These are phyloP conservation scores for Cyamopsis tetragonoloba DNA, from an alignment of 306 rosid species.

Conservation along the genomic window DNA sequence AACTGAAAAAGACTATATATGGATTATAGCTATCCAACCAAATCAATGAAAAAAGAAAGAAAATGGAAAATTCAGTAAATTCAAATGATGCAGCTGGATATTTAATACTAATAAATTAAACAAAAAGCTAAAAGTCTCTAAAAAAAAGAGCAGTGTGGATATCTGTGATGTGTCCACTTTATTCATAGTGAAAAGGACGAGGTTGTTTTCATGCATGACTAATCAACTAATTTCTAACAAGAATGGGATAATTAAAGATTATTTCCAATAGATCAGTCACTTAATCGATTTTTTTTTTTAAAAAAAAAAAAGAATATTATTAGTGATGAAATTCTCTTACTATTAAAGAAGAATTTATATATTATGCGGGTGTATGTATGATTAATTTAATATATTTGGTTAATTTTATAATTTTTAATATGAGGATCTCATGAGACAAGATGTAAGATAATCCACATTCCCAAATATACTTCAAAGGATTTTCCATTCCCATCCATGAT, in stretches of 20 bases:
- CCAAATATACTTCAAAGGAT: too few species aligned
- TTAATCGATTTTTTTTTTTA: neutral
- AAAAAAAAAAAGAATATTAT: neutral
- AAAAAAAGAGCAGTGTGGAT: constrained; percentile 12
- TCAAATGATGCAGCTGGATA: neutral
- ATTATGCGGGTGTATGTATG: too few species aligned
- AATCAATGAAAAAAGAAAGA: neutral
- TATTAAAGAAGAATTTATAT: too few species aligned
- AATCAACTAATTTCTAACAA: neutral
- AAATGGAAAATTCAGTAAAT: neutral
- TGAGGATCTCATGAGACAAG: too few species aligned
- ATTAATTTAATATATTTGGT: too few species aligned
- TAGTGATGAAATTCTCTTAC: neutral
- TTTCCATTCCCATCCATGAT: too few species aligned
- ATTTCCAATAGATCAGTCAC: neutral
- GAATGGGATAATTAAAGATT: neutral
- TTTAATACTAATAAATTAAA: neutral
- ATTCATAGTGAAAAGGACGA: constrained; percentile 7
- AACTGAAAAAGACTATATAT: constrained; percentile 10
- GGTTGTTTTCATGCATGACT: constrained; percentile 5
- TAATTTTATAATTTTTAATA: too few species aligned
- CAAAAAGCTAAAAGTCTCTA: constrained; percentile 6
- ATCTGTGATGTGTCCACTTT: constrained; percentile 28
- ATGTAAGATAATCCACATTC: too few species aligned
- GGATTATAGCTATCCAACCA: constrained; percentile 21